A percentile compares a stretch with the other conserved stretches of the same genome.
Evolutionary conservation across 2,329 filamentous ascomycete species (phyloP).

Genomic region (Hirsutella thompsonii): DNA sequence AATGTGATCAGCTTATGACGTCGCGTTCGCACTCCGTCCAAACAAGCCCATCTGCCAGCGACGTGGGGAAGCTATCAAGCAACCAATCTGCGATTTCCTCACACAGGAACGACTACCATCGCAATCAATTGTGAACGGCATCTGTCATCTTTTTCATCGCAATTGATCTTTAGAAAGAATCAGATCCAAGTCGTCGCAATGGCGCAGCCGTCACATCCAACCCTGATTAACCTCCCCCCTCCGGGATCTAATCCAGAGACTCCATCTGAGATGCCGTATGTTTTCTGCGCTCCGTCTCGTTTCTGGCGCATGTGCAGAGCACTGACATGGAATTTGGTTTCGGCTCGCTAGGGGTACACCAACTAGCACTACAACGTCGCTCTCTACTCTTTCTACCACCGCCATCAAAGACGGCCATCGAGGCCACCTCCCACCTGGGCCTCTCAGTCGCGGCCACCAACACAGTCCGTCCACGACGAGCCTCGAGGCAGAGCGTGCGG

Average conservation of each 20-base stretch:
- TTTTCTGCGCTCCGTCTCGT: constrained; percentile 8
- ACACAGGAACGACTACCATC: too few species aligned
- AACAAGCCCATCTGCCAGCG: too few species aligned
- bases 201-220: constrained; percentile 39
- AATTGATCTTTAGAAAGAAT: too few species aligned
- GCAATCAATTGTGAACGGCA: too few species aligned
- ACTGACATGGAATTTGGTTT: background rate
- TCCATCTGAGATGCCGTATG: constrained; percentile 82
- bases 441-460: constrained; percentile 43
- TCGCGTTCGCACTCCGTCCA: too few species aligned
- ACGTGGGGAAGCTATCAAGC: too few species aligned
- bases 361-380: constrained; percentile 81
- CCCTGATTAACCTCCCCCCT: constrained; percentile 73
- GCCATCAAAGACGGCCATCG: constrained; percentile 95
- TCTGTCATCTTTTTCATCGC: too few species aligned
- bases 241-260: constrained; percentile 73
- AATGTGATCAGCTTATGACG: too few species aligned
- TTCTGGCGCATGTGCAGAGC: too few species aligned
- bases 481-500: constrained; percentile 81
- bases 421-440: constrained; percentile 50
- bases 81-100: too few species aligned
- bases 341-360: constrained; percentile 52
- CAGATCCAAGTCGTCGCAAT: constrained; percentile 10
- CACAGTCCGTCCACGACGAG: constrained; percentile 52
- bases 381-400: constrained; percentile 83